Base-by-base conservation (phyloP, 805 yeast genomes). In the Torulaspora microellipsoides region DNA sequence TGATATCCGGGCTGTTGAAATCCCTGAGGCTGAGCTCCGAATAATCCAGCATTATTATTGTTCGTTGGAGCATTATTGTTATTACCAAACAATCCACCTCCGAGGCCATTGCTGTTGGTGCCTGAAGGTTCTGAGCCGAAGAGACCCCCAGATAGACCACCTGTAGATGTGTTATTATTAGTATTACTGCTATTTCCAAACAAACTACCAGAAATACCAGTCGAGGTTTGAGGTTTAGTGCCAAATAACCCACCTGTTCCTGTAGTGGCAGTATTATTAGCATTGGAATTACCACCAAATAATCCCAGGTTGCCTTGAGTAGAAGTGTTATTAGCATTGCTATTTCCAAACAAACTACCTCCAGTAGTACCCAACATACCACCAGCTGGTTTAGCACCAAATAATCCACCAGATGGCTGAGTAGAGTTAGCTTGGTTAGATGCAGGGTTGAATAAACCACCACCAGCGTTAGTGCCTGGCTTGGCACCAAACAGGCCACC, bases 401-500 rank as follows among this genome's bases (percentile, higher is more conserved):
- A 69, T 15, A 68, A 56, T 1, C 69, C 66, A 23, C 51, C 47
- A 28, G 45, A 36, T 12, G 38, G 34, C 54, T 40, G 45, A 27
- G 46, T 47, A 28, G 27, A 36, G 14, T 38, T 38, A 34, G 43
- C 47, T 27, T 49, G 47, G 7, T 69, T 68, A 31, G 54, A 33
- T 8, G 42, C 14, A 1, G 47, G 27, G 40, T 45, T 50, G 52
- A 63, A 60, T 23, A 58, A 47, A 15, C 65, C 65, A 11, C 64
- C 63, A 14, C 42, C 47, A 23, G 51, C 44, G 49, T 56, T 46
- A 11, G 51, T 50, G n/a, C 59, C 54, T 44, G 69, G 60, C 40
- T 65, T 66, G 29, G 62, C 56, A 30, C 78, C 78, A 55, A 76
- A 76, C 29, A 68, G 53, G 3, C 66, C 63, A 12, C 69, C 69